phyloP scores from a whole-genome alignment of 2,329 filamentous ascomycete genomes.

The Alternaria atra region DNA sequence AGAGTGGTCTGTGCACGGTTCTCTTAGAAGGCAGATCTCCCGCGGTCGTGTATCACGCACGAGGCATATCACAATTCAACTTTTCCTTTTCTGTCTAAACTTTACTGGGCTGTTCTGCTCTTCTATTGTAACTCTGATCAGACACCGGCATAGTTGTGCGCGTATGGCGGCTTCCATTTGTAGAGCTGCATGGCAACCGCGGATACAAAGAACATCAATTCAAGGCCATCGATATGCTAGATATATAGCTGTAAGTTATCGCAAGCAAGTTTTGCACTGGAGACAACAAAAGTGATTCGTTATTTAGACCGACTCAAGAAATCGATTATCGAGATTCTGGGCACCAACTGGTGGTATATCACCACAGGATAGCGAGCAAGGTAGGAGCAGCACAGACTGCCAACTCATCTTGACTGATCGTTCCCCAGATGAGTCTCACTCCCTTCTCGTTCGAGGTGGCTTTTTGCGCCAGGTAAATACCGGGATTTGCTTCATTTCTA shows the following conservation, averaged over 20 bases:
- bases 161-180: conserved; percentile 43
- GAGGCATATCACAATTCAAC: not conserved
- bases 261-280: not conserved
- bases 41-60: conserved; percentile 15
- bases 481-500: not conserved
- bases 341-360: conserved; percentile 76
- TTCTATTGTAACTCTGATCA: not conserved
- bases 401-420: conserved; percentile 9
- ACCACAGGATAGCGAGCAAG: conserved; percentile 59
- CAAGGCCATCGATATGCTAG: conserved; percentile 25
- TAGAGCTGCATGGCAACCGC: conserved; percentile 28
- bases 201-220: conserved; percentile 11
- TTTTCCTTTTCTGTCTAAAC: not conserved
- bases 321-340: conserved; percentile 79
- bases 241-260: conserved; percentile 50
- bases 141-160: conserved; percentile 4
- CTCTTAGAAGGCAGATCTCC: conserved; percentile 22
- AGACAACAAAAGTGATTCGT: not conserved
- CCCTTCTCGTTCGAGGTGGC: conserved; percentile 56
- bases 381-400: conserved; percentile 9
- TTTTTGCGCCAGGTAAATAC: conserved; percentile 55
- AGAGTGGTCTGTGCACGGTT: conserved; percentile 35
- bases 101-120: not conserved
- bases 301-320: conserved; percentile 63
- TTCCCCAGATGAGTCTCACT: conserved; percentile 51